Percentiles rank a stretch among this genome's conserved stretches.
Conservation (phyloP, 163 green algal species). For the Scenedesmus sp. region DNA sequence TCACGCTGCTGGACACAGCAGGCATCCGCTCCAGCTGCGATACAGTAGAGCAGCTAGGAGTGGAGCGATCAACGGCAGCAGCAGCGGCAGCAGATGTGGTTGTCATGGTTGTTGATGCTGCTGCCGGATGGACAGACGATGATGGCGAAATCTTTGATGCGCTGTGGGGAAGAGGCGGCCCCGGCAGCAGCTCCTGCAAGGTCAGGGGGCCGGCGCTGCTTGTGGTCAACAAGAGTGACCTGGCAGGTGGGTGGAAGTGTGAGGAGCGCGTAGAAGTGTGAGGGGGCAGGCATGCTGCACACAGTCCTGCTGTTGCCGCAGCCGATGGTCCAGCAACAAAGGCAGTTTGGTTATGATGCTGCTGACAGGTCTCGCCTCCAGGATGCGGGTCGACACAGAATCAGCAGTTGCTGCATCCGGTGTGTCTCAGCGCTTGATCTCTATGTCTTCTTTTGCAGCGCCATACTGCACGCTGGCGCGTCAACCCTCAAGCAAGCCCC, state of each 20-base stretch:
- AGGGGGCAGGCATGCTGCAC: too few species aligned
- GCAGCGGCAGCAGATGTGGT: conserved; percentile 85
- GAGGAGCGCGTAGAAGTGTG: neutral
- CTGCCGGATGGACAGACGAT: conserved; percentile 79
- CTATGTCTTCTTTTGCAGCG: too few species aligned
- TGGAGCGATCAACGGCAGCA: conserved; percentile 77
- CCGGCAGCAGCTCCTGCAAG: conserved; percentile 45
- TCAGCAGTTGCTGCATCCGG: too few species aligned
- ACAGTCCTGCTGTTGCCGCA: neutral
- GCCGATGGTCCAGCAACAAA: too few species aligned
- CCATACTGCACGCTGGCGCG: neutral
- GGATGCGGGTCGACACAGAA: too few species aligned
- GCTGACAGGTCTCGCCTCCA: too few species aligned
- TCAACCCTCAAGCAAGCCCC: neutral
- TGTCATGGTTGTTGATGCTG: conserved; percentile 70
- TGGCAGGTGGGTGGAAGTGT: conserved; percentile 44
- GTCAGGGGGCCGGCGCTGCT: conserved; percentile 72
- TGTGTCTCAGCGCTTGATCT: too few species aligned
- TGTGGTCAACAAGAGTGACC: conserved; percentile 91
- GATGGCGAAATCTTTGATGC: conserved; percentile 81
- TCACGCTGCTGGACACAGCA: conserved; percentile 87
- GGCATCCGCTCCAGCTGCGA: conserved; percentile 79
- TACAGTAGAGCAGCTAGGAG: conserved; percentile 86
- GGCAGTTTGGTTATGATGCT: too few species aligned
- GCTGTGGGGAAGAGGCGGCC: conserved; percentile 73